Percentiles rank a stretch among this genome's conserved stretches.
phyloP scores from a whole-genome alignment of 257 asterid species.

The Penstemon davidsonii region DNA sequence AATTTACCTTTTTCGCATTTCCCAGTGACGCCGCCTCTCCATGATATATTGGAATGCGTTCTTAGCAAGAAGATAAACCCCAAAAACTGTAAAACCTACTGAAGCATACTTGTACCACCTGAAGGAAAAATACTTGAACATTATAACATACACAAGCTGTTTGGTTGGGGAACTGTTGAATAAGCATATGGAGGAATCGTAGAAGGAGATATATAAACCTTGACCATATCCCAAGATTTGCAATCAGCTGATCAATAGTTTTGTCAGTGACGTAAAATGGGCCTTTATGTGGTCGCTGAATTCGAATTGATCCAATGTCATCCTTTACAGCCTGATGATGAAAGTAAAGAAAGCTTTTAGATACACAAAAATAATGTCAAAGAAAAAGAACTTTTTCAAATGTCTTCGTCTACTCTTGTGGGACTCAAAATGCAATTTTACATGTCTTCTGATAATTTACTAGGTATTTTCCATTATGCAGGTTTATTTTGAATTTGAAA shows the following conservation, averaged over 20 bases:
- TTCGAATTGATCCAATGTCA: slow-evolving; percentile 80
- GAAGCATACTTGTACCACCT: slow-evolving; percentile 96
- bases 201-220: slow-evolving; percentile 48
- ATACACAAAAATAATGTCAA: slow-evolving; percentile 18
- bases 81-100: slow-evolving; percentile 70
- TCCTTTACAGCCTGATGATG: slow-evolving; percentile 79
- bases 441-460: slow-evolving; percentile 8
- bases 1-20: slow-evolving; percentile 72
- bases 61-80: slow-evolving; percentile 78
- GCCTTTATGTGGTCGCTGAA: slow-evolving; percentile 91
- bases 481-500: slow-evolving; percentile 1
- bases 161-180: not conserved
- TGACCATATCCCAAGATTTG: slow-evolving; percentile 97
- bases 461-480: slow-evolving; percentile 9
- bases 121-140: slow-evolving; percentile 30
- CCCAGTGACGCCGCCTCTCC: slow-evolving; percentile 94
- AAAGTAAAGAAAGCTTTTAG: slow-evolving; percentile 23
- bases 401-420: not conserved
- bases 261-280: slow-evolving; percentile 92
- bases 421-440: no score
- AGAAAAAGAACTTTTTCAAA: slow-evolving; percentile 10
- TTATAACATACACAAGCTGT: no score
- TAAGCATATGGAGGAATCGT: slow-evolving; percentile 8
- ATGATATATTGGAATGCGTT: slow-evolving; percentile 60
- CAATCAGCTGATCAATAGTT: slow-evolving; percentile 88